Percentiles rank a stretch among this genome's conserved stretches.
These are phyloP conservation scores for Kuraishia hungarica DNA, from an alignment of 805 yeast species.

Conservation along the genomic window DNA sequence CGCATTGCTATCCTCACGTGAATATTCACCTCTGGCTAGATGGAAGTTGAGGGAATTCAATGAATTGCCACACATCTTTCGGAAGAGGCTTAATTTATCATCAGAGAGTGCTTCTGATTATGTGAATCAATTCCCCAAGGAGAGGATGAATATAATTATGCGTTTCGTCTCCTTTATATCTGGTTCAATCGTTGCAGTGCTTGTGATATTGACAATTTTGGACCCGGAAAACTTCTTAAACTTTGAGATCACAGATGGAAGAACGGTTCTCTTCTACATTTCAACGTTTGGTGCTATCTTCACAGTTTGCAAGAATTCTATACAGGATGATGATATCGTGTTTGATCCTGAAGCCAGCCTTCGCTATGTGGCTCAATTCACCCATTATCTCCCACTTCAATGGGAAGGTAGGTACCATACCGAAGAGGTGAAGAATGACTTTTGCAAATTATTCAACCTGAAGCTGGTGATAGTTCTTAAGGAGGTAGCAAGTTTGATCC, in stretches of 20 bases:
- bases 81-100: constrained; percentile 68
- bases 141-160: constrained; percentile 44
- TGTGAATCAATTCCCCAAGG: constrained; percentile 88
- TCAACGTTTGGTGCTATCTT: constrained; percentile 83
- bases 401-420: constrained; percentile 89
- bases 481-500: constrained; percentile 72
- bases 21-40: constrained; percentile 88
- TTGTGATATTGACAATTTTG: constrained; percentile 65
- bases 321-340: constrained; percentile 53
- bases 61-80: constrained; percentile 85
- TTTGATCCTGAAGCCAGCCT: constrained; percentile 92
- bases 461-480: constrained; percentile 61
- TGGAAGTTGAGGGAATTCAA: constrained; percentile 95
- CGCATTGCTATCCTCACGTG: constrained; percentile 69
- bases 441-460: constrained; percentile 69
- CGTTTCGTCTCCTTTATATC: constrained; percentile 64
- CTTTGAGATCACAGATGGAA: constrained; percentile 77
- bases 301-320: constrained; percentile 70
- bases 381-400: constrained; percentile 80
- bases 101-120: constrained; percentile 74
- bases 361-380: constrained; percentile 69
- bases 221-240: constrained; percentile 90
- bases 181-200: constrained; percentile 85
- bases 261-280: constrained; percentile 79
- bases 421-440: constrained; percentile 74